Percentiles rank a stretch among this genome's conserved stretches.
phyloP scores from a whole-genome alignment of 805 yeast species.

The Groenewaldozyma salmanticensis region DNA sequence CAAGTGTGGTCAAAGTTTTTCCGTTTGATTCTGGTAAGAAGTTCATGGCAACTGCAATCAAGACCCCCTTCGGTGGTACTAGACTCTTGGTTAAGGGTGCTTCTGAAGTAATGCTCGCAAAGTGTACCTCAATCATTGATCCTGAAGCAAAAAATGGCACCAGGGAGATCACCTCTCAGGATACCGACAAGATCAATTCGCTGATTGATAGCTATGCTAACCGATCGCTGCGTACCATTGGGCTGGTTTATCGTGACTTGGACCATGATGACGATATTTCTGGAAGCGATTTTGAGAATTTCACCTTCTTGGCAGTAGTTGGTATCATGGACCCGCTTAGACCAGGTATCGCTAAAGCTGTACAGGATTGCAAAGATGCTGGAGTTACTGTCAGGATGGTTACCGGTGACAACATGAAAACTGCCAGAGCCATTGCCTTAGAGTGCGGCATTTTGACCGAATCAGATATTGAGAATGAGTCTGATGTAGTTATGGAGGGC shows the following conservation, averaged over 20 bases:
- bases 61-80: slow-evolving; percentile 18
- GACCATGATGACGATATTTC: slow-evolving; percentile 21
- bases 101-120: slow-evolving; percentile 69
- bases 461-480: slow-evolving; percentile 32
- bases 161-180: slow-evolving; percentile 15
- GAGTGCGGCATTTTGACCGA: slow-evolving; percentile 67
- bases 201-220: slow-evolving; percentile 55
- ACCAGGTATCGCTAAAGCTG: slow-evolving; percentile 83
- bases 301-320: slow-evolving; percentile 62
- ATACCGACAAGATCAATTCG: slow-evolving; percentile 26
- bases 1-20: slow-evolving; percentile 52
- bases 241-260: slow-evolving; percentile 75
- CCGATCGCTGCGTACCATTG: slow-evolving; percentile 77
- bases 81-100: slow-evolving; percentile 83
- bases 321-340: slow-evolving; percentile 96
- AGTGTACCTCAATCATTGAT: slow-evolving; percentile 36
- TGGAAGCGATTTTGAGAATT: slow-evolving; percentile 18
- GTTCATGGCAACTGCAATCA: slow-evolving; percentile 79
- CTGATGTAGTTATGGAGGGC: slow-evolving; percentile 80
- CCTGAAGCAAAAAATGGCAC: slow-evolving; percentile 4
- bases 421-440: slow-evolving; percentile 85
- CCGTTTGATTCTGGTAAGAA: slow-evolving; percentile 91
- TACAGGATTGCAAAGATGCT: slow-evolving; percentile 72
- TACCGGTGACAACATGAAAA: slow-evolving; percentile 88
- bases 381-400: slow-evolving; percentile 97